Percentiles rank a stretch among this genome's conserved stretches.
Evolutionary conservation across 108 stramenopile genomes (phyloP).

Genomic region (Pseudonitzschia multiseries): DNA sequence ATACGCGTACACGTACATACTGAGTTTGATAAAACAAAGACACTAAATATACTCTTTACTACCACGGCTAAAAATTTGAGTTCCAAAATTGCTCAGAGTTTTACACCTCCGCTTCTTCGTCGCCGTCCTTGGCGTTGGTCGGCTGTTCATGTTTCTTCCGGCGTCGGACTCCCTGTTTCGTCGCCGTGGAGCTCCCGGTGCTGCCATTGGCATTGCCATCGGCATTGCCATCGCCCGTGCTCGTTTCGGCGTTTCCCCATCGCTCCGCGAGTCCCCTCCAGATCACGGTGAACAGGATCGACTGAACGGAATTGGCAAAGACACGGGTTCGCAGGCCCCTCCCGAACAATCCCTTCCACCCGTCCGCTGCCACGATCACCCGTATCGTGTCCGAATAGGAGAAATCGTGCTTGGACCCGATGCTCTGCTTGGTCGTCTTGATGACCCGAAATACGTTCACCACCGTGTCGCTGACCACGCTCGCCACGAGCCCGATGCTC

Average conservation of each 20-base stretch:
- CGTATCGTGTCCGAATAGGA: slow-evolving; percentile 67
- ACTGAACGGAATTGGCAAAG: slow-evolving; percentile 81
- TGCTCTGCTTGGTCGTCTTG: slow-evolving; percentile 86
- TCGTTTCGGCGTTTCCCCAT: slow-evolving; percentile 16
- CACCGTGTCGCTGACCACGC: slow-evolving; percentile 72
- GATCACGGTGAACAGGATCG: slow-evolving; percentile 75
- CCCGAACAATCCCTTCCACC: slow-evolving; percentile 86
- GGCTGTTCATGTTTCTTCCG: no score
- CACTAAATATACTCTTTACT: no score
- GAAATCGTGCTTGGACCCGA: slow-evolving; percentile 59
- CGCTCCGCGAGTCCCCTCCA: slow-evolving; percentile 80
- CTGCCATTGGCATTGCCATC: no score
- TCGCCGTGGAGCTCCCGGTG: no score
- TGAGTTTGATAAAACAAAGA: no score
- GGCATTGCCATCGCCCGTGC: no score
- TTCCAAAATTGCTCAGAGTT: no score
- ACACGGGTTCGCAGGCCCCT: slow-evolving; percentile 76
- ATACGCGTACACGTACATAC: no score
- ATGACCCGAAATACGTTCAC: slow-evolving; percentile 83
- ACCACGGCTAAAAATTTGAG: no score
- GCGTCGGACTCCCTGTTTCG: no score
- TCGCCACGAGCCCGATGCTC: slow-evolving; percentile 71
- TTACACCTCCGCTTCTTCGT: no score
- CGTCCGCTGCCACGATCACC: slow-evolving; percentile 80
- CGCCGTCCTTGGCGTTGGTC: no score